A percentile compares a stretch with the other conserved stretches of the same genome.
Evolutionary conservation across 345 rosid species (phyloP).

Genomic region (Salix dunnii): DNA sequence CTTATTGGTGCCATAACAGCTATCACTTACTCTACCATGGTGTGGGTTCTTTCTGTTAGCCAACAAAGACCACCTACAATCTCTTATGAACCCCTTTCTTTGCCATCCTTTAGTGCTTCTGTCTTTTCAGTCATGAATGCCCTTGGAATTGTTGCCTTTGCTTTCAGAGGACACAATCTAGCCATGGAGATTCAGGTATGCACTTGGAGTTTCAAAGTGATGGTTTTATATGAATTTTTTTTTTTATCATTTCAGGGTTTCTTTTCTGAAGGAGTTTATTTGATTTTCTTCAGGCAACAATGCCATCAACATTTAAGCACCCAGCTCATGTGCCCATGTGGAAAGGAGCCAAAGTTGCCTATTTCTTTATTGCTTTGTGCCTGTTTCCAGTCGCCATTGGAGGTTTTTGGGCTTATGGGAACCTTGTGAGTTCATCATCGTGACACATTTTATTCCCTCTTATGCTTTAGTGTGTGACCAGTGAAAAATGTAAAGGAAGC

Average conservation of each 20-base stretch:
- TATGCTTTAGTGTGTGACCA: neutral
- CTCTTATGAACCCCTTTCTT: conserved; percentile 68
- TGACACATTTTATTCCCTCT: neutral
- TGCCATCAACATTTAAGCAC: conserved; percentile 97
- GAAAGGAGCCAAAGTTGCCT: conserved; percentile 97
- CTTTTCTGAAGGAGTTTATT: neutral
- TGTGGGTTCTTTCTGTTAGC: conserved; percentile 95
- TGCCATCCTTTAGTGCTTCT: conserved; percentile 57
- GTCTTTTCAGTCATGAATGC: conserved; percentile 79
- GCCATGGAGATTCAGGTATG: conserved; percentile 88
- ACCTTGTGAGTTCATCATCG: conserved; percentile 56
- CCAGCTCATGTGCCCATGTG: conserved; percentile 99
- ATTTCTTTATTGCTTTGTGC: conserved; percentile 83
- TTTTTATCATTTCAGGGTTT: neutral
- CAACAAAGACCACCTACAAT: conserved; percentile 74
- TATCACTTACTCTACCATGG: conserved; percentile 86
- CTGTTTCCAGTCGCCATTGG: conserved; percentile 87
- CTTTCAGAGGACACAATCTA: conserved; percentile 90
- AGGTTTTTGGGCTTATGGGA: conserved; percentile 96
- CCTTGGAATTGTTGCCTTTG: conserved; percentile 90
- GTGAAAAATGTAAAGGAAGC: neutral
- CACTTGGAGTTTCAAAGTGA: neutral
- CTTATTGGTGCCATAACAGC: conserved; percentile 93
- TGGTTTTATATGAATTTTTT: neutral
- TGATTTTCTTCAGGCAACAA: conserved; percentile 60